Evolutionary conservation across 305 asterid species (phyloP), one percentile per base, ranked within the genome.

Genomic region (Fraxinus angustifolia): DNA sequence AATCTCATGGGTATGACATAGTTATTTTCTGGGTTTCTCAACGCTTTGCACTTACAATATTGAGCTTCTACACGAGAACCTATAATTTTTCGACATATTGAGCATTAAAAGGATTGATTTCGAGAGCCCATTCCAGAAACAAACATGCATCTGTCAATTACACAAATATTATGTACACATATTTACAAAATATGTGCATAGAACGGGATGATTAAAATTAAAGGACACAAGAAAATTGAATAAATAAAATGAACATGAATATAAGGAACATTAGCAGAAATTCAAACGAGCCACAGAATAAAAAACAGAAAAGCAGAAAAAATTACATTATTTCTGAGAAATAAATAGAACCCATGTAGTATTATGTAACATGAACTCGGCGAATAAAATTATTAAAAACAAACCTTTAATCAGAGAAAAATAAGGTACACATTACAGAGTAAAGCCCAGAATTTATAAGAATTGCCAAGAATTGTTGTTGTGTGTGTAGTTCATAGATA

Each of bases 1-100:
- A 80, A 85, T 81, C 83, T 84, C 81, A 79, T 42, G 21, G 92
- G 85, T 42, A 79, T 36, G 50, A 42, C 58, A 60, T 23, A 42
- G 50, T 31, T 67, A 50, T 78, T 85, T 78, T 42, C 83, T 80
- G 74, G 68, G 38, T 78, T 87, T 78, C 81, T 83, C 85, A 85
- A 87, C 82, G 88, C 83, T 81, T 88, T 90, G 90, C 89, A 83
- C 85, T 82, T 89, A 76, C 86, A 70, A 78, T 75, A 83, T 75
- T 86, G 86, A 45, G 73, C 85, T 71, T 86, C 88, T 81, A 62
- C 86, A 82, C 34, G 56, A 5, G 85, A 85, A 85, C 87, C 88
- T 34, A 88, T 28, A 74, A 83, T 78, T 53, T 53, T 53, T 74
- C 76, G 38, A 83, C 50, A 79, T 80, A 78, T 38, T 76, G 48